These are phyloP conservation scores for Aspergillus puulaauensis DNA, from an alignment of 2,329 filamentous ascomycete genomes.

Conservation along the genomic window DNA sequence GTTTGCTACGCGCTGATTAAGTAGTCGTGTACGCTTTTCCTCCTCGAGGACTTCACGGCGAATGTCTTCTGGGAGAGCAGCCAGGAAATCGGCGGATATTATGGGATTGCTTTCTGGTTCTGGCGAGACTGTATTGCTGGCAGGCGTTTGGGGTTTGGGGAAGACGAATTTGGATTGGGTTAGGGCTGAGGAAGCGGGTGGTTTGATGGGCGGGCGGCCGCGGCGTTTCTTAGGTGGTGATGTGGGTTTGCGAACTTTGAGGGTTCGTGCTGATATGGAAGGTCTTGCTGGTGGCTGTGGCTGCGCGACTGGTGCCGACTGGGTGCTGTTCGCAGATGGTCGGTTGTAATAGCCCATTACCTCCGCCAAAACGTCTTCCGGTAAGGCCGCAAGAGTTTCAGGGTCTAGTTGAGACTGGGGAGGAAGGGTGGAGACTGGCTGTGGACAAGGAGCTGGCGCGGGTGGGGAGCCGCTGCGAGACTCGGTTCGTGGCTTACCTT, in stretches of 20 bases:
- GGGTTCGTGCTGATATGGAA: constrained; percentile 41
- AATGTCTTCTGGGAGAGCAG: constrained; percentile 78
- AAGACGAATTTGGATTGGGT: constrained; percentile 72
- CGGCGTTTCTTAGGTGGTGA: constrained; percentile 69
- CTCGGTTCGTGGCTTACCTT: constrained; percentile 39
- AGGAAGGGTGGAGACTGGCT: constrained; percentile 45
- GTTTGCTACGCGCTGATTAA: constrained; percentile 51
- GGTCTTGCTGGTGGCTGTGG: neutral
- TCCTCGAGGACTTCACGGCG: constrained; percentile 76
- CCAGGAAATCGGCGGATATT: constrained; percentile 71
- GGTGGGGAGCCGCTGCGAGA: constrained; percentile 33
- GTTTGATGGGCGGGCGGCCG: constrained; percentile 50
- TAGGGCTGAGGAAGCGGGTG: constrained; percentile 58
- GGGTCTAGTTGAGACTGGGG: constrained; percentile 78
- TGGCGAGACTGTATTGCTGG: constrained; percentile 5
- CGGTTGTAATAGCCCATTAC: constrained; percentile 69
- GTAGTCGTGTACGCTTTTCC: constrained; percentile 62
- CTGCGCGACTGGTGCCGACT: neutral
- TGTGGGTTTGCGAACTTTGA: constrained; percentile 51
- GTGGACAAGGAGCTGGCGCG: constrained; percentile 26
- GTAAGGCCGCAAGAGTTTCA: constrained; percentile 78
- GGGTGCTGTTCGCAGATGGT: constrained; percentile 2
- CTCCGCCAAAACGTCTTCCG: constrained; percentile 82
- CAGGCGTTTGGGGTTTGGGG: constrained; percentile 19
- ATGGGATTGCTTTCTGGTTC: constrained; percentile 27